Conservation (phyloP, 768 basidiomycete species). For the Neoboletus subvelutipes region DNA sequence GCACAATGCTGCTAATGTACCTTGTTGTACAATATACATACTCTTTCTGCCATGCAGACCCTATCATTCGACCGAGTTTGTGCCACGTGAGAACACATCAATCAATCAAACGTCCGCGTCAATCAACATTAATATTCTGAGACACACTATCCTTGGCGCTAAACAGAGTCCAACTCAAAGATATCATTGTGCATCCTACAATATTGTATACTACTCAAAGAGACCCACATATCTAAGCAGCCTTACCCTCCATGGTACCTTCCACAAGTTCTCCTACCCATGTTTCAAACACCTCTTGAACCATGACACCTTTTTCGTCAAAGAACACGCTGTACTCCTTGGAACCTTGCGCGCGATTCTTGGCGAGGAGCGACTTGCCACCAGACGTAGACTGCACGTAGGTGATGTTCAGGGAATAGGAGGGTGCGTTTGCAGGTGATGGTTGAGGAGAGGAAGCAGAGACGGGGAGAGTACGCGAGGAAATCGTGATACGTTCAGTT, state of each 20-base stretch:
- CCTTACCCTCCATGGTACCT: constrained; percentile 67
- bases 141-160: neutral
- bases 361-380: constrained; percentile 82
- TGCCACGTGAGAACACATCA: no score
- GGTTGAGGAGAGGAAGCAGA: constrained; percentile 11
- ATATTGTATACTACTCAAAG: constrained; percentile 20
- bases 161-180: constrained; percentile 6
- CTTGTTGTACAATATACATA: neutral
- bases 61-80: neutral
- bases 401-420: constrained; percentile 63
- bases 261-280: constrained; percentile 81
- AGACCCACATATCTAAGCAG: constrained; percentile 33
- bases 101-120: neutral
- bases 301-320: constrained; percentile 76
- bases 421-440: constrained; percentile 50
- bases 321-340: constrained; percentile 74
- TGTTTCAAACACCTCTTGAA: constrained; percentile 68
- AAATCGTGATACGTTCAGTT: constrained; percentile 82
- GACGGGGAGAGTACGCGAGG: constrained; percentile 62
- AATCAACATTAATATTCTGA: neutral
- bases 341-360: constrained; percentile 57
- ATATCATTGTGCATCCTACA: constrained; percentile 32
- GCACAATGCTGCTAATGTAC: constrained; percentile 9
- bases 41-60: neutral
- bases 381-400: constrained; percentile 81